These are phyloP conservation scores for Limnanthes douglasii DNA, from an alignment of 345 rosid species.

Conservation along the genomic window DNA sequence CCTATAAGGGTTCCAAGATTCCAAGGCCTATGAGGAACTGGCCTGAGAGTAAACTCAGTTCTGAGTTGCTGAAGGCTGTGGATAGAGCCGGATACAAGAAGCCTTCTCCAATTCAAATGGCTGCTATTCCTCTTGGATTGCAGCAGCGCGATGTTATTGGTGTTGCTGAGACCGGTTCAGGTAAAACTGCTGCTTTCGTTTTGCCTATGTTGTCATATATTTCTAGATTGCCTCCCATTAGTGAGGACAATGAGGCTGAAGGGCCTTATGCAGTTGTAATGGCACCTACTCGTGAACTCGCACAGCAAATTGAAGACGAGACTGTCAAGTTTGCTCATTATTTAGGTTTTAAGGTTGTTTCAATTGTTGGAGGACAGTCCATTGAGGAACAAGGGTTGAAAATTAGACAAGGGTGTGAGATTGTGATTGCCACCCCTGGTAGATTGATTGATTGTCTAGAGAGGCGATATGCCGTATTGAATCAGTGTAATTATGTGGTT, in stretches of 20 bases:
- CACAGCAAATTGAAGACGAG: slow-evolving; percentile 93
- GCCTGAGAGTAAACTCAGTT: slow-evolving; percentile 63
- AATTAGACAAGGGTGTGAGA: slow-evolving; percentile 92
- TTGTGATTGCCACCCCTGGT: slow-evolving; percentile 91
- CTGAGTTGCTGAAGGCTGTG: slow-evolving; percentile 72
- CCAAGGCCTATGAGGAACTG: slow-evolving; percentile 93
- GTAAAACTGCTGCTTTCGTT: slow-evolving; percentile 94
- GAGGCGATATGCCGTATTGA: slow-evolving; percentile 79
- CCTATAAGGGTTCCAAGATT: slow-evolving; percentile 86
- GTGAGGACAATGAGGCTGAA: slow-evolving; percentile 78
- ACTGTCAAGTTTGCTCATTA: slow-evolving; percentile 84
- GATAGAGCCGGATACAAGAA: slow-evolving; percentile 80
- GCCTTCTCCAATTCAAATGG: slow-evolving; percentile 92
- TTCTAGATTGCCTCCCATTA: slow-evolving; percentile 63
- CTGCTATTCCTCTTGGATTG: slow-evolving; percentile 75
- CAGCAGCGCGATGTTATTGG: slow-evolving; percentile 96
- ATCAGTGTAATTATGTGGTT: slow-evolving; percentile 90
- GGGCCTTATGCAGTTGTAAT: slow-evolving; percentile 94
- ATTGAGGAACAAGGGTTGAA: slow-evolving; percentile 86
- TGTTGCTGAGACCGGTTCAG: slow-evolving; percentile 93
- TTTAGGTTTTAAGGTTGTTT: slow-evolving; percentile 61
- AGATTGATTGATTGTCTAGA: slow-evolving; percentile 83
- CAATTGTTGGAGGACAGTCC: slow-evolving; percentile 90
- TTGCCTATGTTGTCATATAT: slow-evolving; percentile 92
- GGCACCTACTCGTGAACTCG: slow-evolving; percentile 91